Conservation (phyloP, 164 flowering plant species). For the Macadamia integrifolia region DNA sequence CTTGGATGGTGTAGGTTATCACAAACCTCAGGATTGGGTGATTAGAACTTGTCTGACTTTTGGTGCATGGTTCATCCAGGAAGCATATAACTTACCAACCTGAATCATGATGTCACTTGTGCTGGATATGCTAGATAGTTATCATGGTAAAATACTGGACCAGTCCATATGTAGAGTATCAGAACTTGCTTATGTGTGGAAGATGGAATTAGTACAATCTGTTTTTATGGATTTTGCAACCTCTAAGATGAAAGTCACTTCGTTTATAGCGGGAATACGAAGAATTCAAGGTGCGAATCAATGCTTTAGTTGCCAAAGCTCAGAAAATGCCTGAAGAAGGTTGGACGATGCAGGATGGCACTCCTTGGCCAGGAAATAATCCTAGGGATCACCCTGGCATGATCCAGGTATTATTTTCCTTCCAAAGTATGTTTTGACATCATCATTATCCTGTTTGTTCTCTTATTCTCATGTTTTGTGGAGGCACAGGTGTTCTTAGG, state of each 20-base stretch:
- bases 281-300: constrained; percentile 88
- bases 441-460: not conserved
- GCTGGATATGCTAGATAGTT: no score
- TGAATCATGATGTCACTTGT: no score
- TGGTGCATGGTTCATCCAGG: no score
- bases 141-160: no score
- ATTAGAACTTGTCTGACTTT: no score
- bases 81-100: no score
- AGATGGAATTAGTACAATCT: not conserved
- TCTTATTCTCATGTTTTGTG: constrained; percentile 7
- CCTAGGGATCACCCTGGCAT: constrained; percentile 99
- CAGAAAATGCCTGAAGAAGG: constrained; percentile 95
- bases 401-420: constrained; percentile 69
- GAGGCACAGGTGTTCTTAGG: constrained; percentile 78
- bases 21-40: no score
- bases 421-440: not conserved
- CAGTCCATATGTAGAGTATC: no score
- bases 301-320: constrained; percentile 90
- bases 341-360: constrained; percentile 98
- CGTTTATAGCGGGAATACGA: constrained; percentile 83
- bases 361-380: constrained; percentile 95
- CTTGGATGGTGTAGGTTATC: not conserved
- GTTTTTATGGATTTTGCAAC: not conserved
- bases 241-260: not conserved
- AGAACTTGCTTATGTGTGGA: no score